Evolutionary conservation across 1,284 basidiomycete genomes (phyloP), one percentile per base, ranked within the genome.

Genomic region (Neonothopanus nambi): DNA sequence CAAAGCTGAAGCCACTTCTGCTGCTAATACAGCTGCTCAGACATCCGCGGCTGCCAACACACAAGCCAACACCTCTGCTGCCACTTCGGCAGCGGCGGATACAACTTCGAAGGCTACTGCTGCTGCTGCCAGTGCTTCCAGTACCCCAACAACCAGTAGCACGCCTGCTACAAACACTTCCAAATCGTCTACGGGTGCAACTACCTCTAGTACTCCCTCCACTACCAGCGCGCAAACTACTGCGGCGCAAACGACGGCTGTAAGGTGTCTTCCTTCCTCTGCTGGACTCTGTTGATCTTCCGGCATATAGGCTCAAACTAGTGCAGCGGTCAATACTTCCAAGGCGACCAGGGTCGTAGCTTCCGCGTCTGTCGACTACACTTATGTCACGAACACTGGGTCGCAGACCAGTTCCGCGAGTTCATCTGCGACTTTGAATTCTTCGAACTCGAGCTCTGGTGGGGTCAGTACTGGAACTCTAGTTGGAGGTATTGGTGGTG

Each of bases 401-500:
- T 42, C 49, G 8, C n/a, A 5, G 13, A 24, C 39, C 8, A 35
- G 26, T 3, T 41, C 48, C 15, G 40, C 49, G 18, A 23, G 30
- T 6, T 35, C 49, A 9, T 43, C 30, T 24, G 35, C 49, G 18
- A 24, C 49, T 17, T 11, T 42, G 7, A 41, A 42, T 26, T 23
- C 57, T 5, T 24, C 37, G 3, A 33, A 33, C 13, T 11, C 9
- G 3, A 33, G 26, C 26, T 55, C 57, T 18, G 55, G 55, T 21
- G 47, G 45, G 4, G 33, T 58, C 20, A 60, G 54, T 42, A 50
- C 55, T 6, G 57, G 59, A 30, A 51, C 59, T n/a, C 21, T 60
- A 12, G 57, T 55, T 15, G 59, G 59, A 11, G 57, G 49, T 28
- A 51, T 60, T 23, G 36, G 45, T 13, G 59, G 59, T 36, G 55